These are phyloP conservation scores for Middelhovenomyces tepae DNA, from an alignment of 805 yeast genomes.

Conservation along the genomic window DNA sequence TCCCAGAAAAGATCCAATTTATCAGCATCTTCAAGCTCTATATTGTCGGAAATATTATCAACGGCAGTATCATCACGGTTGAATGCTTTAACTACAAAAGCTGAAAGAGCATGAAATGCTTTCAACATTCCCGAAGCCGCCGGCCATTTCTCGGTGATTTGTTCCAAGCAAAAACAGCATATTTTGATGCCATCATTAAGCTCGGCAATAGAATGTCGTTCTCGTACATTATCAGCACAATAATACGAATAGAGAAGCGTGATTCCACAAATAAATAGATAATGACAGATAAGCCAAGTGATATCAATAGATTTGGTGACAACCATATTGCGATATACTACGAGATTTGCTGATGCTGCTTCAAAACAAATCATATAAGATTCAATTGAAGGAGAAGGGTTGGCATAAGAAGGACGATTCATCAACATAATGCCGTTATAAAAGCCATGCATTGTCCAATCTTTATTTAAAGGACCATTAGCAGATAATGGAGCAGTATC, in stretches of 20 bases:
- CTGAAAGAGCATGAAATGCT: constrained; percentile 5
- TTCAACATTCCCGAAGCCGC: constrained; percentile 11
- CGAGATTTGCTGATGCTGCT: constrained; percentile 8
- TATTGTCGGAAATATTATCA: background rate
- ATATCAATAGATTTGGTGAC: constrained; percentile 6
- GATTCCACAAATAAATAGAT: constrained; percentile 9
- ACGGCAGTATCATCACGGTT: constrained; percentile 1
- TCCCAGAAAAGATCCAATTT: constrained; percentile 1
- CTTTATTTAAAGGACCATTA: constrained; percentile 7
- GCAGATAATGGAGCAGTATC: constrained; percentile 5
- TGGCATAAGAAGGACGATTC: constrained; percentile 9
- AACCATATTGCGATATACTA: constrained; percentile 6
- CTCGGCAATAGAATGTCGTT: constrained; percentile 5
- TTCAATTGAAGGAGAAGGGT: constrained; percentile 6
- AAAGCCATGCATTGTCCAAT: constrained; percentile 8
- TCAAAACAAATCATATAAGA: constrained; percentile 9
- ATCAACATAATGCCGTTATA: constrained; percentile 9
- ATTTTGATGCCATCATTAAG: constrained; percentile 5
- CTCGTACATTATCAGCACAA: constrained; percentile 9
- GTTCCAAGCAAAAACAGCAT: constrained; percentile 6
- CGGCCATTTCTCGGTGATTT: constrained; percentile 9
- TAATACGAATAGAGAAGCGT: constrained; percentile 9
- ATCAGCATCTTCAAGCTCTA: background rate
- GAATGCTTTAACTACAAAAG: constrained; percentile 9
- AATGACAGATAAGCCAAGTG: constrained; percentile 11